These are phyloP conservation scores for Anethum foeniculum DNA, from an alignment of 140 eudicot species.

Conservation along the genomic window DNA sequence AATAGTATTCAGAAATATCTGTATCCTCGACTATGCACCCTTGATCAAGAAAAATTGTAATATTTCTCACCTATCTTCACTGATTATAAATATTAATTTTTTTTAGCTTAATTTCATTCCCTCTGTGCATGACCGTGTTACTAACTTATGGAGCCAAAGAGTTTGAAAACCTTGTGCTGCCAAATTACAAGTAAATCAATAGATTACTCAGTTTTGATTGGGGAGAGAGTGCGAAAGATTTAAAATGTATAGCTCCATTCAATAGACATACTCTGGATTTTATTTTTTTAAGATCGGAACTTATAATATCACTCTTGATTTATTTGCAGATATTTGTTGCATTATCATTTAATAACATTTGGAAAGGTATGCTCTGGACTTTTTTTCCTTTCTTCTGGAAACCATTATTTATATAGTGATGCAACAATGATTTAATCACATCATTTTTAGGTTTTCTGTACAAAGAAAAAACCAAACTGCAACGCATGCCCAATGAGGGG, in stretches of 20 bases:
- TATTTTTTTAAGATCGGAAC: neutral
- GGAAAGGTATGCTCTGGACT: conserved; percentile 59
- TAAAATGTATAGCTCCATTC: neutral
- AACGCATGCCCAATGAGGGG: conserved; percentile 95
- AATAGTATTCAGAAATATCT: conserved; percentile 61
- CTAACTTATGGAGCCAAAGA: neutral
- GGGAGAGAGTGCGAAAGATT: neutral
- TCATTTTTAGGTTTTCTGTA: conserved; percentile 71
- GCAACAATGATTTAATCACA: neutral
- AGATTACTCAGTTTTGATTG: neutral
- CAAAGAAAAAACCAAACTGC: conserved; percentile 92
- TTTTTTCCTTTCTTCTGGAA: neutral
- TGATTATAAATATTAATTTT: neutral
- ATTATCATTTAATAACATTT: conserved; percentile 91
- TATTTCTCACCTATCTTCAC: neutral
- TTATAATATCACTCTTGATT: neutral
- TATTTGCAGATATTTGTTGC: conserved; percentile 72
- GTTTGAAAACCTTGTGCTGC: neutral
- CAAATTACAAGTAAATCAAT: neutral
- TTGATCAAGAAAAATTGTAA: conserved; percentile 90
- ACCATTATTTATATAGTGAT: neutral
- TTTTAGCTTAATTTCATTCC: neutral
- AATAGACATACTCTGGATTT: neutral
- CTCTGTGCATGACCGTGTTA: neutral
- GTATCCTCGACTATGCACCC: conserved; percentile 99